phyloP scores from a whole-genome alignment of 83 land plant genomes.

The Picea abies region DNA sequence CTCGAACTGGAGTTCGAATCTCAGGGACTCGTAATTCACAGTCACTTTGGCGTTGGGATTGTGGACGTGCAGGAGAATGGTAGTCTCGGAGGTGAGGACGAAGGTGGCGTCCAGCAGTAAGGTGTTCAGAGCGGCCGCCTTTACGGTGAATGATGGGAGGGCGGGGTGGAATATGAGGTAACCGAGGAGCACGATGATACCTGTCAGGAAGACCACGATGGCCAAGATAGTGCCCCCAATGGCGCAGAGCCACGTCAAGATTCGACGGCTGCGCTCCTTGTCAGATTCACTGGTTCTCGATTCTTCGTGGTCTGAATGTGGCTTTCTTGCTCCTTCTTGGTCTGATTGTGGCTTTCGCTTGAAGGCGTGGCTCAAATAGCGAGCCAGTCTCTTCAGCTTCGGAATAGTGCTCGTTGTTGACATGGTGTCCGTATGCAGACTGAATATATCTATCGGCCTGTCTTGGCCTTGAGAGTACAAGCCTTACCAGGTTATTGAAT shows the following conservation, averaged over 20 bases:
- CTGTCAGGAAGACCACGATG: neutral
- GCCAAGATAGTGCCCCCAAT: neutral
- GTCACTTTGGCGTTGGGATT: neutral
- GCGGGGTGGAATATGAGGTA: neutral
- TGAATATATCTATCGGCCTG: too few species aligned
- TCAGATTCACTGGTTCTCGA: neutral
- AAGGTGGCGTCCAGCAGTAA: neutral
- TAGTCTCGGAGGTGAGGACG: neutral
- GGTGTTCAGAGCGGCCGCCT: neutral
- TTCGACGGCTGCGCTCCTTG: neutral
- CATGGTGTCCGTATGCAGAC: too few species aligned
- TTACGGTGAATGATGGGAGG: neutral
- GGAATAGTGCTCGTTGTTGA: too few species aligned
- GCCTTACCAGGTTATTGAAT: too few species aligned
- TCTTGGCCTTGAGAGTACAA: too few species aligned
- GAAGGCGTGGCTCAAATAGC: too few species aligned
- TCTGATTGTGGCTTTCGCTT: too few species aligned
- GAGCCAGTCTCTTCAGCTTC: too few species aligned
- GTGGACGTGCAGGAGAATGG: neutral
- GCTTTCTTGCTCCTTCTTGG: too few species aligned
- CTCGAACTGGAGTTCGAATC: conserved; percentile 9
- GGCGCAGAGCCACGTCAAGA: neutral
- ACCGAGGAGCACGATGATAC: neutral
- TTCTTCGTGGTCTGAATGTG: too few species aligned
- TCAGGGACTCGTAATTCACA: neutral